Base-by-base conservation (phyloP, 768 basidiomycete species). In the Naganishia antarctica region DNA sequence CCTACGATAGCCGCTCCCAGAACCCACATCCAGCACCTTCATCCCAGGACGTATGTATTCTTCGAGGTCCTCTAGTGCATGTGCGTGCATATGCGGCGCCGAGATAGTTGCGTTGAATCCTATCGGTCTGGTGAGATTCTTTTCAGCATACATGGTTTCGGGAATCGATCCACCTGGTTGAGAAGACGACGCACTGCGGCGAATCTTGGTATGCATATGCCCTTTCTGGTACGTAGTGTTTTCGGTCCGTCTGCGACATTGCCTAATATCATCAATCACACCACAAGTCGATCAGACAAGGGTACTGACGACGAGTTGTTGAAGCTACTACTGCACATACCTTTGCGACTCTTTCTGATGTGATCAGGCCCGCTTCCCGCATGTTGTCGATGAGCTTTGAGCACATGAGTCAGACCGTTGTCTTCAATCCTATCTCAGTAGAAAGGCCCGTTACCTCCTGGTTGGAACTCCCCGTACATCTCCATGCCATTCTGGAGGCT, bases 61-160 rank as follows among this genome's bases (percentile, higher is more conserved):
- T 2, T 89, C 81, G 12, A 96, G 83, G 64, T 88, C 83, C 72
- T 93, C 87, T 3, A 83, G 74, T 0, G 94, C 92, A 66, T 92
- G 85, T 0, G 91, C 91, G 66, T 96, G 92, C 93, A 98, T 98
- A 74, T 99, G 94, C 0, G 94, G 94, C 0, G 94, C 94, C 41
- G 88, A 90, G 67, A 99, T 97, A 0, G 94, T 99, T 15, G 92
- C 93, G 13, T 85, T 86, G 71, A 87, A 83, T 1, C 89, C 88
- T 58, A 92, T 91, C 18, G 81, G 66, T 74, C 88, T 89, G 61
- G 6, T 5, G 11, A 58, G 13, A 37, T 16, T 32, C 1, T 18
- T 58, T 16, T 13, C 26, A 25, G 15, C 25, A 18, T 41, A 43
- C 4, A 28, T 16, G 9, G 29, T 5, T 4, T 45, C 49, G 18